A percentile compares a stretch with the other conserved stretches of the same genome.
Conservation (phyloP, 75 land plant genomes). For the Adiantum capillusveneris region DNA sequence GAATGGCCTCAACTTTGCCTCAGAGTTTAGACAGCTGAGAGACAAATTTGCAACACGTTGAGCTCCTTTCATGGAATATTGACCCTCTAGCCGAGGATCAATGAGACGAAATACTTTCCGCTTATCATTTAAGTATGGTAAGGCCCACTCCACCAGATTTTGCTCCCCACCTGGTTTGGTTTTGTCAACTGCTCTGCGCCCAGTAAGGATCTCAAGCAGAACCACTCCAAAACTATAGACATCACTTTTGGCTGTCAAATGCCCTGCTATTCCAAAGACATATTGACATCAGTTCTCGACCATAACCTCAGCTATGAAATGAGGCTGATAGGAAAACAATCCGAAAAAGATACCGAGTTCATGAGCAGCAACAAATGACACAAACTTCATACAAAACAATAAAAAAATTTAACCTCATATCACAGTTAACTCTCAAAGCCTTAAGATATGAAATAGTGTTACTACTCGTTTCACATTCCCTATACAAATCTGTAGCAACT, state of each 20-base stretch:
- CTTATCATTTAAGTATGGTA: slow-evolving; percentile 51
- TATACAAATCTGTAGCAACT: background rate
- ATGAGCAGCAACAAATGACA: background rate
- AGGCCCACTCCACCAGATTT: slow-evolving; percentile 61
- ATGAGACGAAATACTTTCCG: slow-evolving; percentile 49
- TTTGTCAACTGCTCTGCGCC: slow-evolving; percentile 56
- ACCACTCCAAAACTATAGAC: slow-evolving; percentile 76
- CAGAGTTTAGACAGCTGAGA: slow-evolving; percentile 31
- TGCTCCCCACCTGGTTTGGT: slow-evolving; percentile 41
- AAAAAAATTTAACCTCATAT: no score
- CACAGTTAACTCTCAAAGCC: background rate
- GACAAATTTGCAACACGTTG: slow-evolving; percentile 30
- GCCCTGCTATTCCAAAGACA: slow-evolving; percentile 29
- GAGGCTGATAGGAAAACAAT: no score
- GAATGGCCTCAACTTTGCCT: slow-evolving; percentile 43
- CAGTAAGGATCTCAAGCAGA: slow-evolving; percentile 54
- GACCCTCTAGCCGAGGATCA: slow-evolving; percentile 61
- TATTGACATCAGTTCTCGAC: no score
- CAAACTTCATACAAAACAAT: background rate
- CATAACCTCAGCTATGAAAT: no score
- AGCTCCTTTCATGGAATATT: slow-evolving; percentile 52
- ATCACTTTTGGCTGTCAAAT: slow-evolving; percentile 49
- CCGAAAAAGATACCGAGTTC: no score
- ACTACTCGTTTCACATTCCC: no score
- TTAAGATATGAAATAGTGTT: background rate